Percentiles rank a stretch among this genome's conserved stretches.
Evolutionary conservation across 768 basidiomycete species (phyloP).

Genomic region (Peribolospora kevripleyi): DNA sequence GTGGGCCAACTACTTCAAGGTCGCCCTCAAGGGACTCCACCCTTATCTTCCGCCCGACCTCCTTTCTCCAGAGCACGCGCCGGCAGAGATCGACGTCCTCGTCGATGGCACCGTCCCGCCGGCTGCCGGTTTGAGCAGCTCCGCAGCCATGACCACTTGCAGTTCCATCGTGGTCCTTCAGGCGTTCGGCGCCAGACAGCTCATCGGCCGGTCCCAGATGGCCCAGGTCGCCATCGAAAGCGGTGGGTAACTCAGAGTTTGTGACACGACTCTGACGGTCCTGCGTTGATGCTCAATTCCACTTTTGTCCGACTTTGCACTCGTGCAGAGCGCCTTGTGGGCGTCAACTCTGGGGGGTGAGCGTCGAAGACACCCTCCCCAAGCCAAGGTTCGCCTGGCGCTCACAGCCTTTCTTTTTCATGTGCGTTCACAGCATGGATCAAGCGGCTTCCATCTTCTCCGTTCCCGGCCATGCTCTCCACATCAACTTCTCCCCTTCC

Average conservation of each 20-base stretch:
- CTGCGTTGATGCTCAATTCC: not conserved
- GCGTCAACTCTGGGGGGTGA: constrained; percentile 18
- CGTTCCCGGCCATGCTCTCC: constrained; percentile 34
- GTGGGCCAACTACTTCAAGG: constrained; percentile 13
- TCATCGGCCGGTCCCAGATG: constrained; percentile 40
- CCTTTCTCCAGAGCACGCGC: not conserved
- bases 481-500: constrained; percentile 43
- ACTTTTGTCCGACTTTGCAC: not conserved
- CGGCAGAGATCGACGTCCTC: constrained; percentile 2
- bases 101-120: constrained; percentile 47
- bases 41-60: not conserved
- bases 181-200: constrained; percentile 26
- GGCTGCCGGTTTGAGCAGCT: constrained; percentile 66
- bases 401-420: not conserved
- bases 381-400: constrained; percentile 1
- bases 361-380: not conserved
- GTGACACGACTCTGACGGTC: constrained; percentile 18
- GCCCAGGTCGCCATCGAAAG: constrained; percentile 61
- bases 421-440: constrained; percentile 38
- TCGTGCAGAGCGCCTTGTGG: constrained; percentile 11
- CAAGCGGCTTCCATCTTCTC: constrained; percentile 72
- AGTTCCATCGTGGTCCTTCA: constrained; percentile 51
- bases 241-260: constrained; percentile 42
- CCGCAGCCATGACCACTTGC: constrained; percentile 73
- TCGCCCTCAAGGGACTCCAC: not conserved